A percentile compares a stretch with the other conserved stretches of the same genome.
Evolutionary conservation across 768 basidiomycete species (phyloP).

Genomic region (Butyriboletus loyo): DNA sequence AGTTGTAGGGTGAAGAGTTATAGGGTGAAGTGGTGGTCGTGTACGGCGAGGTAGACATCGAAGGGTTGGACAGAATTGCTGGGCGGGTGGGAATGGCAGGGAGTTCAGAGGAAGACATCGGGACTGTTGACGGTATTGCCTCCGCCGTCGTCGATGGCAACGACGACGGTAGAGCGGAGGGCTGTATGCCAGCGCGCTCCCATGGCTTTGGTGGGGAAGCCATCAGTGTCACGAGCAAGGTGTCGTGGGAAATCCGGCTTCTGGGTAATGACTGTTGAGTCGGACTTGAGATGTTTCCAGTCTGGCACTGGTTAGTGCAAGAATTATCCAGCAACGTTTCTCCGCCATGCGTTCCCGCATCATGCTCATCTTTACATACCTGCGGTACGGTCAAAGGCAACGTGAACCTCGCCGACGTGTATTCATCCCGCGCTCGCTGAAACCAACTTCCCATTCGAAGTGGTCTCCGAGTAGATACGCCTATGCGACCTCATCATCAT

Average conservation of each 20-base stretch:
- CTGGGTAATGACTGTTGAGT: no score
- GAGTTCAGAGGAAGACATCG: constrained; percentile 27
- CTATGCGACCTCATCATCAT: no score
- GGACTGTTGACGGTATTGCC: constrained; percentile 17
- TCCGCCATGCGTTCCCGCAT: no score
- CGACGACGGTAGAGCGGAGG: constrained; percentile 29
- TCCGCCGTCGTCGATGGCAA: constrained; percentile 20
- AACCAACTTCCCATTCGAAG: no score
- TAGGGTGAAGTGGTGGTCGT: constrained; percentile 39
- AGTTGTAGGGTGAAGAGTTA: constrained; percentile 42
- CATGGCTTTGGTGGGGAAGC: constrained; percentile 88
- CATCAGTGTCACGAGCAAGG: constrained; percentile 43
- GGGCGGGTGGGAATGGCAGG: constrained; percentile 65
- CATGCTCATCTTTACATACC: not conserved
- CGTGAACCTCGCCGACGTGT: no score
- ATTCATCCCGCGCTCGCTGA: no score
- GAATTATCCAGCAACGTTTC: no score
- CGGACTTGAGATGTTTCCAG: no score
- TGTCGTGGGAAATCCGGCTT: constrained; percentile 17
- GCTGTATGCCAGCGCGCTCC: constrained; percentile 57
- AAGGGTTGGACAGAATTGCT: constrained; percentile 42
- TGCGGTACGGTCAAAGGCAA: not conserved
- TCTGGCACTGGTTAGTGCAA: no score
- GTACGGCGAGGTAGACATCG: constrained; percentile 36
- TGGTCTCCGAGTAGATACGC: no score